A percentile compares a stretch with the other conserved stretches of the same genome.
Conservation (phyloP, 2,329 filamentous ascomycete species). For the Cladosporium sp. region DNA sequence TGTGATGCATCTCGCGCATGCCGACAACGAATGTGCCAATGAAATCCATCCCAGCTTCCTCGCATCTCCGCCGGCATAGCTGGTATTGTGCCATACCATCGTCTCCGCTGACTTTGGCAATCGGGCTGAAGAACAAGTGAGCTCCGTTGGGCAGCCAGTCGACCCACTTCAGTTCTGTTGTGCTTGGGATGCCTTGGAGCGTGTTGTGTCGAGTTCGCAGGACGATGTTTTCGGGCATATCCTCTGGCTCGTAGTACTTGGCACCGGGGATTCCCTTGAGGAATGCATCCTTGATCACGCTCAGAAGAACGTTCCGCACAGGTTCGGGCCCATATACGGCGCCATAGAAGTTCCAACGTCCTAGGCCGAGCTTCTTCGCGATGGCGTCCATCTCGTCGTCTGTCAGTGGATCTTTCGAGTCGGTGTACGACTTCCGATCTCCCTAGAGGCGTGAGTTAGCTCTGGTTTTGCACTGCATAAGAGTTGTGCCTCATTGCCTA, state of each 20-base stretch:
- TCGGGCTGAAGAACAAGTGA: conserved; percentile 56
- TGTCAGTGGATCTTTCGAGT: conserved; percentile 37
- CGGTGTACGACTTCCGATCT: conserved; percentile 37
- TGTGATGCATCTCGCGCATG: conserved; percentile 57
- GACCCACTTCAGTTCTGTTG: conserved; percentile 45
- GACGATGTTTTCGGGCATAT: conserved; percentile 38
- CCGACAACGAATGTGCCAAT: conserved; percentile 54
- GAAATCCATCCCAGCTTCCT: conserved; percentile 52
- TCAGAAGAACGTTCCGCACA: conserved; percentile 35
- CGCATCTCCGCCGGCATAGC: conserved; percentile 36
- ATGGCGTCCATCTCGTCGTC: conserved; percentile 46
- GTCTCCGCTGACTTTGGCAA: conserved; percentile 50
- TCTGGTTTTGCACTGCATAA: neutral
- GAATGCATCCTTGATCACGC: conserved; percentile 48
- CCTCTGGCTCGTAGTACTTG: conserved; percentile 45
- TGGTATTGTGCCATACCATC: conserved; percentile 50
- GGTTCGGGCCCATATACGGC: conserved; percentile 41
- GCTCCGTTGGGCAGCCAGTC: conserved; percentile 56
- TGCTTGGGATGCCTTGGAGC: conserved; percentile 36
- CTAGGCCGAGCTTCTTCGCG: conserved; percentile 43
- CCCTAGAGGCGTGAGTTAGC: conserved; percentile 26
- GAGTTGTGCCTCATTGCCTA: neutral
- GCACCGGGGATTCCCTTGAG: conserved; percentile 41
- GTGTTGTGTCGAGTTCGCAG: conserved; percentile 33
- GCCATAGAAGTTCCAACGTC: conserved; percentile 55